Evolutionary conservation across 140 eudicot species (phyloP), one percentile per base, ranked within the genome.

Genomic region (Cichorium intybus): DNA sequence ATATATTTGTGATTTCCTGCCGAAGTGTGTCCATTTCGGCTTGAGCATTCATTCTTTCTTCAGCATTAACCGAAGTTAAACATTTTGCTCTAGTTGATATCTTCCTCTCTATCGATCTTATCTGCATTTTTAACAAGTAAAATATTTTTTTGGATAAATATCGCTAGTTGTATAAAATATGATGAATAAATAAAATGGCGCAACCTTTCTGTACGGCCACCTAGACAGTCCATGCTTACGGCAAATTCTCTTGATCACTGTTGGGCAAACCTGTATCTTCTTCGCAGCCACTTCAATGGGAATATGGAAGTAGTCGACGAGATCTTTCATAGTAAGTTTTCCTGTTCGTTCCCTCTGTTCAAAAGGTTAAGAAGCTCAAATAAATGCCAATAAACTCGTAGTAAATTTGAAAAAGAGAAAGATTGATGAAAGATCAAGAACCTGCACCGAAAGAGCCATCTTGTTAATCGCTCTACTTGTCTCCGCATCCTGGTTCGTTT

Each of bases 161-260:
- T 3, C 6, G 7, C 4, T 27, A 6, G n/a, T 9, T 6, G 14
- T 2, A 35, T 60, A 24, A 18, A 54, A 20, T 14, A 10, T 5
- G 22, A 34, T 33, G 26, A 14, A 4, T 29, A 24, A 41, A 15
- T 12, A 9, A 16, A 22, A 27, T 63, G 48, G 31, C 61, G 17
- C 14, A 8, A 88, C 96, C 96, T 79, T 85, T 70, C 82, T 66
- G 57, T 75, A 60, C 20, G 96, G 89, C 96, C 96, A 88, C 8
- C 83, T 68, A 0, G 20, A 0, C 10, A 79, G 12, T 5, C 83
- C 85, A 52, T 48, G 71, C 50, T 47, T 73, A 1, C 80, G 80
- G 22, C 88, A 84, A 33, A 76, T 63, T 31, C 54, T 72, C 74
- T 84, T 84, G 54, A 84, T 29, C 17, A 73, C 82, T 24, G 89